Base-by-base conservation (phyloP, 139 green algal genomes). In the Tetradesmus obliquus region DNA sequence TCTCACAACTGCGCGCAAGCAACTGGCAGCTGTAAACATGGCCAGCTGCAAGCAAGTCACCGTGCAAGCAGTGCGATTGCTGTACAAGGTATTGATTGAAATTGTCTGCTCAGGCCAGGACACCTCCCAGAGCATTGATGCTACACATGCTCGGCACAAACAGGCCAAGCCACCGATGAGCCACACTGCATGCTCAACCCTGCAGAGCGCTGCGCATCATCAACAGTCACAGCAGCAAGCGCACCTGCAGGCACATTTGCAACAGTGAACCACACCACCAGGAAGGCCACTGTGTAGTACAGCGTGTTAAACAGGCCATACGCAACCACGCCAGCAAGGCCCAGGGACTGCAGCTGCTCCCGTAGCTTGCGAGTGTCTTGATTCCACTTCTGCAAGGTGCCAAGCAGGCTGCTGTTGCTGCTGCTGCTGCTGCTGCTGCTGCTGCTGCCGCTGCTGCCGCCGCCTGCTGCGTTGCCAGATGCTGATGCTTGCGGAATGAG, bases 231-330 rank as follows among this genome's bases (percentile, higher is more conserved):
- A 45, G 32, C 32, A 45, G 32, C 32, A 45, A 45, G 8, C 60
- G 13, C 60, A 90, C 88, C 88, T 66, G 76, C n/a, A 3, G 88
- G 88, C 3, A 81, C 88, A 15, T 91, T 87, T 12, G 55, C 87
- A 6, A 91, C 79, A 6, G 79, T 69, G 17, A 91, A 86, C 88
- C 88, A 91, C 17, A 87, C 79, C 55, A 91, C 74, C 88, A 91
- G n/a, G 66, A 92, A 88, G 4, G 81, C 55, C 3, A 79, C 55
- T 51, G 60, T 84, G 89, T 92, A 88, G 89, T 92, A 88, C 2
- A 53, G n/a, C 10, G 89, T 88, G 53, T 92, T 88, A 20, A 92
- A 86, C n/a, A 91, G 66, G 53, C 81, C 89, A 71, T 92, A 92
- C 3, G 89, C 81, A 20, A 92, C 51, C 19, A 88, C 62, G 3